These are phyloP conservation scores for Wallacemonas sp. DNA, from an alignment of 208 protist genomes.

Conservation along the genomic window DNA sequence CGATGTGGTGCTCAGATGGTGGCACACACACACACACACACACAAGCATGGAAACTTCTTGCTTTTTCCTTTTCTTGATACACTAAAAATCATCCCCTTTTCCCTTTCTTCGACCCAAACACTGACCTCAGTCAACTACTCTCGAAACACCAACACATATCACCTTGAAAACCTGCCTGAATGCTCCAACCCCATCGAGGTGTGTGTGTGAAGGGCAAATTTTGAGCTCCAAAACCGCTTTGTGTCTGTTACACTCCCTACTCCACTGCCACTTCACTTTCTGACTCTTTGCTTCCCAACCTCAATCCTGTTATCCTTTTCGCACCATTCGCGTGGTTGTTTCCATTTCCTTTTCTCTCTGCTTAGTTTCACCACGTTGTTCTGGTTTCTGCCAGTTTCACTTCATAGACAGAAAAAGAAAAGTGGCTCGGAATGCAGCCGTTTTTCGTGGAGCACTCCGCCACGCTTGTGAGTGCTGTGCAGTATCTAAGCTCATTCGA, in stretches of 20 bases:
- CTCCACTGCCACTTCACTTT: neutral
- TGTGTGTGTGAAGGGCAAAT: too few relatives aligned
- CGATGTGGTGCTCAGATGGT: neutral
- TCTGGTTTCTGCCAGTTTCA: neutral
- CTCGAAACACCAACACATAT: too few relatives aligned
- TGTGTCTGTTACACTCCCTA: neutral
- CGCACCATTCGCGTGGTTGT: neutral
- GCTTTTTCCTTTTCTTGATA: too few relatives aligned
- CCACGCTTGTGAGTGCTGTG: constrained; percentile 21
- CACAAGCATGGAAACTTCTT: too few relatives aligned
- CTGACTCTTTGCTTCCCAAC: neutral
- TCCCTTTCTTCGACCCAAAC: too few relatives aligned
- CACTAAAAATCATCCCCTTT: too few relatives aligned
- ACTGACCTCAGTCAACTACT: too few relatives aligned
- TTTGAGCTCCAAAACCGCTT: neutral
- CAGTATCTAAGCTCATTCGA: constrained; percentile 44
- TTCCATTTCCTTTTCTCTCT: neutral
- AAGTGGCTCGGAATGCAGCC: neutral
- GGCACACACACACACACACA: too few relatives aligned
- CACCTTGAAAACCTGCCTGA: too few relatives aligned
- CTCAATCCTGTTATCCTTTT: neutral
- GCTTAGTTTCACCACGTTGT: too few relatives aligned
- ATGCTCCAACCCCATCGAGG: too few relatives aligned
- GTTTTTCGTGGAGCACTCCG: constrained; percentile 29
- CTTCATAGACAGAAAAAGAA: neutral